Conservation (phyloP, 768 basidiomycete species). For the Mycena capillaripes region DNA sequence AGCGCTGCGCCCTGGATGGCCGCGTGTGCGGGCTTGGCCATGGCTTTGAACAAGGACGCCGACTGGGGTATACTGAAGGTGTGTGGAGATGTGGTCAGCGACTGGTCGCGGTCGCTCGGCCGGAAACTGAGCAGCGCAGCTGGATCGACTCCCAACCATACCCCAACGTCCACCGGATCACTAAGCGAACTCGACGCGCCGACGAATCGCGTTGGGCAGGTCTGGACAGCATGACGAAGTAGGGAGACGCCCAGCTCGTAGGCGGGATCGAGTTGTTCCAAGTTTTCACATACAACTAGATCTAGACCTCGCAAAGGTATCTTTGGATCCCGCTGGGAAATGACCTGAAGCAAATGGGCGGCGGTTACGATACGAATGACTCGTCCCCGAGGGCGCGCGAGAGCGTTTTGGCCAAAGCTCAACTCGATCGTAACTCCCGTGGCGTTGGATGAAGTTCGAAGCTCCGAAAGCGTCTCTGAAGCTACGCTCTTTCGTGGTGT, state of each 20-base stretch:
- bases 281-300: conserved; percentile 85
- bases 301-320: conserved; percentile 59
- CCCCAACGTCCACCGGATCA: conserved; percentile 84
- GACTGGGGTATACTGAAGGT: conserved; percentile 92
- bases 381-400: conserved; percentile 55
- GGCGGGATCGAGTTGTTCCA: conserved; percentile 83
- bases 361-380: conserved; percentile 73
- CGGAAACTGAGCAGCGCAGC: conserved; percentile 80
- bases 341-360: conserved; percentile 59
- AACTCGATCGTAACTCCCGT: conserved; percentile 58
- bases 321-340: conserved; percentile 50
- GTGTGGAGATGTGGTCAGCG: conserved; percentile 75
- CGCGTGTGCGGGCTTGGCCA: conserved; percentile 91
- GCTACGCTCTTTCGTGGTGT: conserved; percentile 71
- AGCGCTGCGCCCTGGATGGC: conserved; percentile 67
- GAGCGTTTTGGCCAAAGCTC: conserved; percentile 51
- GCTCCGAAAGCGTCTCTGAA: conserved; percentile 66
- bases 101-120: conserved; percentile 86
- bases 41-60: conserved; percentile 87
- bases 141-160: conserved; percentile 84
- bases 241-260: conserved; percentile 91
- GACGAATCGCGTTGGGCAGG: conserved; percentile 76
- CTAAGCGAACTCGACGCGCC: conserved; percentile 85
- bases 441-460: conserved; percentile 56
- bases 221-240: conserved; percentile 74